phyloP scores from a whole-genome alignment of 306 rosid species.

The Castanea crenata region DNA sequence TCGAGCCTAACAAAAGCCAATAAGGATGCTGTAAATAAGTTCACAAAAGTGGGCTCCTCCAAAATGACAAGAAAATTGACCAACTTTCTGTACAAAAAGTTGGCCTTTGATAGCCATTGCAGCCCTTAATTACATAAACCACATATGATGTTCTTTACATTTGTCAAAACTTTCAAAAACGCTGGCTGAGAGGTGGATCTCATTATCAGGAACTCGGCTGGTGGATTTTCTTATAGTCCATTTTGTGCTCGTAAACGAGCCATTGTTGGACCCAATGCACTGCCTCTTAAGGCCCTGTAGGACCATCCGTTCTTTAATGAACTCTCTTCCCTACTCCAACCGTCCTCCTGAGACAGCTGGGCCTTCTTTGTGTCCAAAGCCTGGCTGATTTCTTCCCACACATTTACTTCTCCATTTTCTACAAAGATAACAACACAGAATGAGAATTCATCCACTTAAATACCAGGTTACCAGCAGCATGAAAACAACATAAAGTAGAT shows the following conservation, averaged over 20 bases:
- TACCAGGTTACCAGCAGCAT: not conserved
- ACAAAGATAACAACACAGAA: slow-evolving; percentile 23
- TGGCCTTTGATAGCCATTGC: not conserved
- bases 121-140: not conserved
- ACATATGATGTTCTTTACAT: not conserved
- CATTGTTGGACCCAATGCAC: slow-evolving; percentile 89
- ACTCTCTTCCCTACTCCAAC: slow-evolving; percentile 51
- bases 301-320: slow-evolving; percentile 64
- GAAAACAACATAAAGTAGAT: slow-evolving; percentile 7
- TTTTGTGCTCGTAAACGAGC: slow-evolving; percentile 64
- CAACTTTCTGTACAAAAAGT: not conserved
- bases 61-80: not conserved
- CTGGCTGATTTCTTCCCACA: slow-evolving; percentile 84
- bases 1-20: not conserved
- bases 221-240: slow-evolving; percentile 41
- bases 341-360: slow-evolving; percentile 48
- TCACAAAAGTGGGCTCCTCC: not conserved
- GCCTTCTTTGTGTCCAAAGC: slow-evolving; percentile 69
- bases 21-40: not conserved
- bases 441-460: not conserved
- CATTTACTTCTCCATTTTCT: slow-evolving; percentile 63
- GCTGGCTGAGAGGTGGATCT: not conserved
- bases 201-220: not conserved
- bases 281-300: slow-evolving; percentile 62
- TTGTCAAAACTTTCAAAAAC: slow-evolving; percentile 5